Percentiles rank a stretch among this genome's conserved stretches.
These are phyloP conservation scores for Geranomyces variabilis DNA, from an alignment of 192 early-diverging fungal genomes.

Conservation along the genomic window DNA sequence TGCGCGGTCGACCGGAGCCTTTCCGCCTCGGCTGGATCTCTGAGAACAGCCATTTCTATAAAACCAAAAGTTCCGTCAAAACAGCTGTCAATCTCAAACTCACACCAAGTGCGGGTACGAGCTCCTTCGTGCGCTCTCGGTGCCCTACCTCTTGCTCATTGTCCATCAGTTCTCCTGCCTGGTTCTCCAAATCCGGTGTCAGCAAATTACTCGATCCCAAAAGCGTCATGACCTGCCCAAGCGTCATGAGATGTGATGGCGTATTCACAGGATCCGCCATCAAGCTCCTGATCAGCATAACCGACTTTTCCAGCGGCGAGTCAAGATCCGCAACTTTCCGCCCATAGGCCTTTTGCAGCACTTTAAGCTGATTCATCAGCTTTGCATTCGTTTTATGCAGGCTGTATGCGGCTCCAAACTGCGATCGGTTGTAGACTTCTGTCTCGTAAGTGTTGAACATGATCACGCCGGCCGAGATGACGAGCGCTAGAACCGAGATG, in stretches of 20 bases:
- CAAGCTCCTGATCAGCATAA: conserved; percentile 47
- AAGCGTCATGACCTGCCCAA: conserved; percentile 41
- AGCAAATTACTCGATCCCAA: conserved; percentile 49
- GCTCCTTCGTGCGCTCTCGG: too few relatives aligned
- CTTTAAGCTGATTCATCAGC: conserved; percentile 50
- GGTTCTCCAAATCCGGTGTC: conserved; percentile 53
- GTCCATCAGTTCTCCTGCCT: conserved; percentile 44
- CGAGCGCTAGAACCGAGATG: conserved; percentile 16
- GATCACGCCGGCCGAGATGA: conserved; percentile 25
- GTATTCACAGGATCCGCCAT: conserved; percentile 51
- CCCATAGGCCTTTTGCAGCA: conserved; percentile 47
- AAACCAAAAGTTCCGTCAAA: not conserved
- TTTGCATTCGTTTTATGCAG: conserved; percentile 51
- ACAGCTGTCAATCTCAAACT: not conserved
- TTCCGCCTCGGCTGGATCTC: conserved; percentile 49
- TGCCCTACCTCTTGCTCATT: conserved; percentile 50
- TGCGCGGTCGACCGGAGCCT: conserved; percentile 2
- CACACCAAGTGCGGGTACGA: not conserved
- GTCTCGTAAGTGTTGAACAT: conserved; percentile 38
- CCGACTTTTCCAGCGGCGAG: conserved; percentile 55
- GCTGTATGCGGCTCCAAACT: conserved; percentile 39
- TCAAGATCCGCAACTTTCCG: conserved; percentile 50
- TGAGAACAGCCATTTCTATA: conserved; percentile 54
- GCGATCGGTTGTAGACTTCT: conserved; percentile 40
- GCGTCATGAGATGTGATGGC: conserved; percentile 38